Evolutionary conservation across 176 grass and related monocot species (phyloP).

Genomic region (Leersia perrieri): DNA sequence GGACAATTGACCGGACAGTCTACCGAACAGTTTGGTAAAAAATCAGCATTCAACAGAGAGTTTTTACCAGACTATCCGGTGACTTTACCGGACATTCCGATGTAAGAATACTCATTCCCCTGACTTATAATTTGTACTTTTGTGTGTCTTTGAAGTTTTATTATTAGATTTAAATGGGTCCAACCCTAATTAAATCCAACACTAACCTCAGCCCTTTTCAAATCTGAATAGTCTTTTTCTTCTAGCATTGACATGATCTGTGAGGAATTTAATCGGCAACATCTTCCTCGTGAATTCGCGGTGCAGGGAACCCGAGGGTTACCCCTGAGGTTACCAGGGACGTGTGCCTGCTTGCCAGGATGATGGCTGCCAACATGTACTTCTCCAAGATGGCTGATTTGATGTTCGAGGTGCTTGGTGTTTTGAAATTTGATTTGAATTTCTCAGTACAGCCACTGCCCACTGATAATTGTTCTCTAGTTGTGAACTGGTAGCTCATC

Average conservation of each 20-base stretch:
- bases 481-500: neutral
- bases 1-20: too few species aligned
- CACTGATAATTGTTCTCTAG: too few species aligned
- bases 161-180: too few species aligned
- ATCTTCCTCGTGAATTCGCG: neutral
- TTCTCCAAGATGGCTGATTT: slow-evolving; percentile 71
- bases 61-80: too few species aligned
- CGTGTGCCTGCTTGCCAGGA: slow-evolving; percentile 74
- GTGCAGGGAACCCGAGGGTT: slow-evolving; percentile 65
- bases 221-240: too few species aligned
- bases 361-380: slow-evolving; percentile 84
- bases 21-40: too few species aligned
- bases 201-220: neutral
- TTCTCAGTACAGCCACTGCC: neutral
- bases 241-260: neutral
- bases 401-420: slow-evolving; percentile 68
- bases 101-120: too few species aligned
- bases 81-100: too few species aligned
- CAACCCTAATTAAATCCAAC: too few species aligned
- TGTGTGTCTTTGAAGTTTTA: too few species aligned
- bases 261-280: neutral
- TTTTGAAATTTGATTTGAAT: neutral
- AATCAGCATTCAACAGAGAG: too few species aligned
- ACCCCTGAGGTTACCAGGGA: slow-evolving; percentile 77
- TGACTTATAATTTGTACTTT: too few species aligned